phyloP scores from a whole-genome alignment of 352 stramenopile genomes.

The Globisporangium solare region DNA sequence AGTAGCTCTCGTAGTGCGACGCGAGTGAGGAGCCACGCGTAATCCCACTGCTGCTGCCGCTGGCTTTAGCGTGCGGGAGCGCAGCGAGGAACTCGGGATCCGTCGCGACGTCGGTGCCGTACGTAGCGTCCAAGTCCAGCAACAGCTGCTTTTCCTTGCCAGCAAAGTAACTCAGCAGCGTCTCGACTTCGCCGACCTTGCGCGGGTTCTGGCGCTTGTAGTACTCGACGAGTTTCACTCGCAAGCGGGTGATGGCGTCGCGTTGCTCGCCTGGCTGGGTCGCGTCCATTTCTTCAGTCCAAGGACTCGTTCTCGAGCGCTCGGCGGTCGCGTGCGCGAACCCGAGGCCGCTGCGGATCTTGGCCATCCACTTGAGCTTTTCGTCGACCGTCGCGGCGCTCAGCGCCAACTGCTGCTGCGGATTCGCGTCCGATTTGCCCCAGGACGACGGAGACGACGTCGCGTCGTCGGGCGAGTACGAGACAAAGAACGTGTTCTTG shows the following conservation, averaged over 20 bases:
- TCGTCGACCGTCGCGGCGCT: conserved; percentile 32
- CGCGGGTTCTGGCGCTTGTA: conserved; percentile 90
- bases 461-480: conserved; percentile 4
- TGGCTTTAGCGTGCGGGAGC: too few relatives aligned
- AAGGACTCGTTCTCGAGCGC: background rate
- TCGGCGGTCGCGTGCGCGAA: conserved; percentile 19
- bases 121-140: conserved; percentile 52
- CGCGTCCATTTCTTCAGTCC: background rate
- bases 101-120: conserved; percentile 34
- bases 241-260: conserved; percentile 15
- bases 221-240: conserved; percentile 71
- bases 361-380: conserved; percentile 51
- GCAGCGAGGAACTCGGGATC: conserved; percentile 29
- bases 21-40: too few relatives aligned
- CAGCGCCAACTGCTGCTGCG: conserved; percentile 21
- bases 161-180: conserved; percentile 53
- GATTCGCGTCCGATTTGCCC: background rate
- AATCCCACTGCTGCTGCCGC: too few relatives aligned
- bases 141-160: conserved; percentile 59
- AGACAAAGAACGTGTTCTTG: conserved; percentile 16
- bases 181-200: conserved; percentile 82
- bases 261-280: background rate
- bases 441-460: too few relatives aligned
- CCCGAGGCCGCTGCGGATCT: conserved; percentile 37
- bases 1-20: conserved; percentile 26